Evolutionary conservation across 495 filamentous ascomycete species (phyloP), one percentile per base, ranked within the genome.

Genomic region (Trichoderma asperelloides): DNA sequence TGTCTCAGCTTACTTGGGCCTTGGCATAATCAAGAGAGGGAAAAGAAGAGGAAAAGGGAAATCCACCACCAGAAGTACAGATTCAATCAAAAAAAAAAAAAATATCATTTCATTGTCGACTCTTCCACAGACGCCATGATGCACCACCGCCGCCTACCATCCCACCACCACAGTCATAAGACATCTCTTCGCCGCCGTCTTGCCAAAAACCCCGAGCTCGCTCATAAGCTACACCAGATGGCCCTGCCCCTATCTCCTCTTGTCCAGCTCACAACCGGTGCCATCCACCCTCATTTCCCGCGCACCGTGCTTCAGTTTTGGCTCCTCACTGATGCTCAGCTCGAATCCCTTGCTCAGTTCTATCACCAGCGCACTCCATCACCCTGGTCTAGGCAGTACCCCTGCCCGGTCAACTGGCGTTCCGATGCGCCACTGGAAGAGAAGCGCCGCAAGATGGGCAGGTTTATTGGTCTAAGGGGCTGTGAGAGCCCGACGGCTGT

Each of bases 351-450:
- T 7, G 90, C 91, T 9, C 77, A 80, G 45, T 88, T 89, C 74
- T 95, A 91, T 76, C 87, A 92, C 75, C 91, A 96, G 74, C 79
- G 84, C 60, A 83, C 87, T 64, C 79, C 86, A 49, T 70, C 76
- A 74, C 21, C 68, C 0, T 85, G 78, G 71, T 88, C 84, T 1
- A 64, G 65, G 47, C 72, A 77, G n/a, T 95, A 96, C 73, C 91
- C 92, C 3, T 82, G 79, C 68, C 80, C 82, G 0, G 77, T 85
- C 25, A 62, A 69, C 4, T 80, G 70, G 79, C 77, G 55, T 7
- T 66, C 70, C 39, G 74, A 72, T 27, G 64, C 78, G 69, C 74
- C 78, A 62, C 63, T 87, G 1, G 82, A 86, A 66, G 84, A 82
- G 25, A 91, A 90, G 78, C 69, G 88, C 6, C 74, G 85, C 21